Base-by-base conservation (phyloP, 2,329 filamentous ascomycete genomes). In the Sarocladium oryzae region DNA sequence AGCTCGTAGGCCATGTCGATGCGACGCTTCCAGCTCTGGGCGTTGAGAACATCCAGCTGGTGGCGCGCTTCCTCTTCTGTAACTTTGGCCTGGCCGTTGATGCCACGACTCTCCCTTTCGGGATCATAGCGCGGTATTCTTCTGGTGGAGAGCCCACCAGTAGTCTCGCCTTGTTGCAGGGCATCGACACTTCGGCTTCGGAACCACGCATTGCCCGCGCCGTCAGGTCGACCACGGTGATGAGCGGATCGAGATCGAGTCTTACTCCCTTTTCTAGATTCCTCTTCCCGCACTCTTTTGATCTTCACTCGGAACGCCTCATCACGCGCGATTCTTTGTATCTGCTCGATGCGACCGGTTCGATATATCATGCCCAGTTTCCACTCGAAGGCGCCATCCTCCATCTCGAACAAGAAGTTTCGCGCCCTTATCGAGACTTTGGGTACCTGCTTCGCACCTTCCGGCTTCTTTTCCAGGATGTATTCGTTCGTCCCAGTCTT, bases 371-470 rank as follows among this genome's bases (percentile, higher is more conserved):
- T 84, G 15, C 91, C 89, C 9, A 99, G 74, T 64, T 96, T 97
- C 88, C 91, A 99, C 66, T 99, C 93, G 61, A 99, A 99, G 0
- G 89, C 86, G 48, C 93, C 92, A 64, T 99, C 93, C 68, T 99
- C 93, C 32, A 99, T 76, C 62, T 97, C 92, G 53, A 99, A 92
- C 2, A 96, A 71, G 21, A 99, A 75, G 4, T 87, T 88, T 59
- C 88, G 87, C 51, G 86, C 86, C 49, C 90, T 82, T 9, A 99
- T 58, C 0, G 90, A 92, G 20, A 99, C 74, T 62, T 88, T 92
- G 1, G 93, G 93, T 0, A 99, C 84, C 41, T 81, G 75, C 65
- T 95, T 97, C 1, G 95, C 89, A 0, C 79, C 85, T 66, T 96
- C 89, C 0, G 93, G 89, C 9, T 79, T 78, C 67, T 96, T 96